These are phyloP conservation scores for Lithohypha guttulata DNA, from an alignment of 2,329 filamentous ascomycete genomes.

Conservation along the genomic window DNA sequence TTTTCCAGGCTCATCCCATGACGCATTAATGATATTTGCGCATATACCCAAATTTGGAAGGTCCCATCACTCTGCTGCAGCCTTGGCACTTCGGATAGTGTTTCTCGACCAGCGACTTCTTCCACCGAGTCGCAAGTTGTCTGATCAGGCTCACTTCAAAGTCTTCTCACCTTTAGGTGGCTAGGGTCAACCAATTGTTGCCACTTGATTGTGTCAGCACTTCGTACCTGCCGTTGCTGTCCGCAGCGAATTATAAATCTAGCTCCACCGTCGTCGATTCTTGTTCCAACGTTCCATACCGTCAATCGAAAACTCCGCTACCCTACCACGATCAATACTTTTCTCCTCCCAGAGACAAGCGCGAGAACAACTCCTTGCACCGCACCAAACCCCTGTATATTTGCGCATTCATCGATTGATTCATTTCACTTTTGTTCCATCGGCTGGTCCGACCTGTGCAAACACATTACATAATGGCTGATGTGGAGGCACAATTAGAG, in stretches of 20 bases:
- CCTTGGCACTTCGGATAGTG: constrained; percentile 5
- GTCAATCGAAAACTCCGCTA: constrained; percentile 2
- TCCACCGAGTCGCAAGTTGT: constrained; percentile 1
- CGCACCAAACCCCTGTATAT: no score
- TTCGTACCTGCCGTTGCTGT: background rate
- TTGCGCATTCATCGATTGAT: constrained; percentile 2
- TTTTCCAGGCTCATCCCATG: background rate
- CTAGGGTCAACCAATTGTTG: constrained; percentile 12
- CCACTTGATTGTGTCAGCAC: constrained; percentile 22
- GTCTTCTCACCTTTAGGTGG: background rate
- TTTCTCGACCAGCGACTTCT: constrained; percentile 9
- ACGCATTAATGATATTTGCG: constrained; percentile 9
- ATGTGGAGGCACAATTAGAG: constrained; percentile 21
- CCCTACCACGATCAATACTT: constrained; percentile 3
- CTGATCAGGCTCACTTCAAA: background rate
- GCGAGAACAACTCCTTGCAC: no score
- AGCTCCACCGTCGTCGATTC: background rate
- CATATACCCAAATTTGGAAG: no score
- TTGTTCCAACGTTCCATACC: constrained; percentile 11
- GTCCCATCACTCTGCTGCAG: no score
- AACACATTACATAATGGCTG: constrained; percentile 17
- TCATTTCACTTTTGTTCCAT: background rate
- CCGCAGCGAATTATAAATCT: background rate
- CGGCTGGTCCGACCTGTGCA: constrained; percentile 1
- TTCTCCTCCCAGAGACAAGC: no score